phyloP scores from a whole-genome alignment of 176 grass and related monocot species.

The Themeda triandra region DNA sequence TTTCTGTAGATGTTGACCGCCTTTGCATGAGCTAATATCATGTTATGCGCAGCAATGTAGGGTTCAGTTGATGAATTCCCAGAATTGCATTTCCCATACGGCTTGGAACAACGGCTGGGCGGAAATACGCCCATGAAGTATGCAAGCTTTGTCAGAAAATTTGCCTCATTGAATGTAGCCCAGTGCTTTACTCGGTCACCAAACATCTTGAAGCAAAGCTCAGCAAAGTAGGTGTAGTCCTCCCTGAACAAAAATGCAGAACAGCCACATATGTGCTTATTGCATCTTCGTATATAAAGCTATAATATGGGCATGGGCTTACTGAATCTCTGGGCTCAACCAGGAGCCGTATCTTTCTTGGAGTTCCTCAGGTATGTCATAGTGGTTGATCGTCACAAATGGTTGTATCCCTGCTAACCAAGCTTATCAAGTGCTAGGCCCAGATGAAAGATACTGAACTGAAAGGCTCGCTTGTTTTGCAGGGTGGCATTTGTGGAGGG shows the following conservation, averaged over 20 bases:
- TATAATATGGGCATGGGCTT: not conserved
- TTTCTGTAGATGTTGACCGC: conserved; percentile 53
- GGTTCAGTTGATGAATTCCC: conserved; percentile 74
- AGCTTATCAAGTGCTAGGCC: not conserved
- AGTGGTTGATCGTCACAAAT: conserved; percentile 71
- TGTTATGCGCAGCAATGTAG: conserved; percentile 65
- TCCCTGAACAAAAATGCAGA: conserved; percentile 40
- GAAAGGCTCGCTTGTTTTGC: not conserved
- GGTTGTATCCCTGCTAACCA: conserved; percentile 52
- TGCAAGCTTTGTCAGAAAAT: conserved; percentile 23
- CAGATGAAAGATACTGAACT: not conserved
- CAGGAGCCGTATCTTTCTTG: conserved; percentile 56
- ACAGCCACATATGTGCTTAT: not conserved
- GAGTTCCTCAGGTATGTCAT: conserved; percentile 49
- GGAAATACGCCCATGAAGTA: conserved; percentile 35
- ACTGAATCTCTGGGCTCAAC: conserved; percentile 59
- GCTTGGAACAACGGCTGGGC: conserved; percentile 44
- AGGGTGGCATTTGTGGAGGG: not conserved
- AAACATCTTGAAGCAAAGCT: conserved; percentile 69
- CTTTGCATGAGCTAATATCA: conserved; percentile 69
- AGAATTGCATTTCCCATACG: conserved; percentile 47
- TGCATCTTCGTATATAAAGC: not conserved
- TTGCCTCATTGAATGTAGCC: conserved; percentile 61
- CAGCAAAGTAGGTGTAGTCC: conserved; percentile 50
- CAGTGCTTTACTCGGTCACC: conserved; percentile 67